A percentile compares a stretch with the other conserved stretches of the same genome.
Conservation (phyloP, 306 rosid species). For the Cicer arietinum region DNA sequence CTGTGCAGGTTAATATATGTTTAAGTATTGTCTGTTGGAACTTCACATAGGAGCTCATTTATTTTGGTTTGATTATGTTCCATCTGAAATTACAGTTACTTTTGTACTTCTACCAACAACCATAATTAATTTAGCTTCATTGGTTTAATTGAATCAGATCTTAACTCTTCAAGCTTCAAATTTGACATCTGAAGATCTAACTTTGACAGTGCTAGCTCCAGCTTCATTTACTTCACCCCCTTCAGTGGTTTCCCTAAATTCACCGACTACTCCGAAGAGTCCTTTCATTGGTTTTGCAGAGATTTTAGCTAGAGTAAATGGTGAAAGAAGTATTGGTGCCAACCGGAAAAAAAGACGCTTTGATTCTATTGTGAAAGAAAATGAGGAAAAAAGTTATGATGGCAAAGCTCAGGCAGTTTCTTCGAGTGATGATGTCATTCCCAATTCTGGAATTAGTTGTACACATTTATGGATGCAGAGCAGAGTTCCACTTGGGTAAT, state of each 20-base stretch:
- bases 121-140: slow-evolving; percentile 39
- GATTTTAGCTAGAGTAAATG: slow-evolving; percentile 58
- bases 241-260: slow-evolving; percentile 71
- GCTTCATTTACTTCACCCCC: slow-evolving; percentile 74
- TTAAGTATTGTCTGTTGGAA: slow-evolving; percentile 24
- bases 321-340: slow-evolving; percentile 50
- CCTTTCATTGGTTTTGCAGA: slow-evolving; percentile 70
- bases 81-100: slow-evolving; percentile 15
- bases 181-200: slow-evolving; percentile 87
- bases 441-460: slow-evolving; percentile 69
- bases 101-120: slow-evolving; percentile 7
- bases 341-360: slow-evolving; percentile 55
- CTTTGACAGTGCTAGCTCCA: slow-evolving; percentile 89
- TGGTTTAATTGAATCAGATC: slow-evolving; percentile 68
- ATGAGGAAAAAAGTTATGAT: slow-evolving; percentile 52
- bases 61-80: slow-evolving; percentile 33
- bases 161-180: slow-evolving; percentile 96
- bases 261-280: slow-evolving; percentile 77
- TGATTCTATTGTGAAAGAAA: slow-evolving; percentile 51
- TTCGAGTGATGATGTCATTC: slow-evolving; percentile 61
- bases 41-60: slow-evolving; percentile 24
- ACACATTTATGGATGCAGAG: slow-evolving; percentile 96
- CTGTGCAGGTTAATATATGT: slow-evolving; percentile 70
- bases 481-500: slow-evolving; percentile 95
- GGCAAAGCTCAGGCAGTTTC: slow-evolving; percentile 53